A percentile compares a stretch with the other conserved stretches of the same genome.
These are phyloP conservation scores for Kalaharituber pfeilii DNA, from an alignment of 2,329 filamentous ascomycete species.

Conservation along the genomic window DNA sequence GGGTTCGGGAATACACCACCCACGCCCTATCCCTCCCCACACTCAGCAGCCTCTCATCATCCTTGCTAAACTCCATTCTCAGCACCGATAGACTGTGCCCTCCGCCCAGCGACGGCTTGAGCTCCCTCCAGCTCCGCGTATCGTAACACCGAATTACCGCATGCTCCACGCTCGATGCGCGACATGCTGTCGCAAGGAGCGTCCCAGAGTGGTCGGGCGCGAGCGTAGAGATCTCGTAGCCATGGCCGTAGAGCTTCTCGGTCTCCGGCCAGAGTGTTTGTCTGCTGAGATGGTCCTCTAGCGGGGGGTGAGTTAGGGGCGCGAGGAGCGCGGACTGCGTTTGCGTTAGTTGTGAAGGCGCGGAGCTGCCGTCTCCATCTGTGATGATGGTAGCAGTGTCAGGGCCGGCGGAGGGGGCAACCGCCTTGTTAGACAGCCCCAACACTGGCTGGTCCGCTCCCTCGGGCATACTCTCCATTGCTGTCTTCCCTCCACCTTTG, in stretches of 20 bases:
- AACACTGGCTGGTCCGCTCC: constrained; percentile 89
- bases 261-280: constrained; percentile 90
- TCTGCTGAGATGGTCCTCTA: constrained; percentile 76
- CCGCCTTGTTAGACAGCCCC: constrained; percentile 87
- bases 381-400: constrained; percentile 40
- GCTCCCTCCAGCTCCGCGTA: constrained; percentile 69
- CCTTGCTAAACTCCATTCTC: constrained; percentile 57
- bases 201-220: constrained; percentile 57
- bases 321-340: not conserved
- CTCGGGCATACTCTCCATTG: constrained; percentile 47
- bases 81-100: constrained; percentile 69
- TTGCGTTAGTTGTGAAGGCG: constrained; percentile 32
- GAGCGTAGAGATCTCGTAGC: constrained; percentile 85
- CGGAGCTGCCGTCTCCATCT: constrained; percentile 39
- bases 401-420: constrained; percentile 36
- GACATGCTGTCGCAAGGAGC: constrained; percentile 79
- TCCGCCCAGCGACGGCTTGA: constrained; percentile 63
- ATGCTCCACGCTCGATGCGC: constrained; percentile 80
- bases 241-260: constrained; percentile 95
- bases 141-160: constrained; percentile 87
- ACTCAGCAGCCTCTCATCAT: constrained; percentile 61
- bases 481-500: constrained; percentile 16
- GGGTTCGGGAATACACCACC: constrained; percentile 46
- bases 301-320: constrained; percentile 44
- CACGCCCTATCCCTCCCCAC: constrained; percentile 86